Conservation (phyloP, 495 filamentous ascomycete species). For the Opeltia flavorubescens region DNA sequence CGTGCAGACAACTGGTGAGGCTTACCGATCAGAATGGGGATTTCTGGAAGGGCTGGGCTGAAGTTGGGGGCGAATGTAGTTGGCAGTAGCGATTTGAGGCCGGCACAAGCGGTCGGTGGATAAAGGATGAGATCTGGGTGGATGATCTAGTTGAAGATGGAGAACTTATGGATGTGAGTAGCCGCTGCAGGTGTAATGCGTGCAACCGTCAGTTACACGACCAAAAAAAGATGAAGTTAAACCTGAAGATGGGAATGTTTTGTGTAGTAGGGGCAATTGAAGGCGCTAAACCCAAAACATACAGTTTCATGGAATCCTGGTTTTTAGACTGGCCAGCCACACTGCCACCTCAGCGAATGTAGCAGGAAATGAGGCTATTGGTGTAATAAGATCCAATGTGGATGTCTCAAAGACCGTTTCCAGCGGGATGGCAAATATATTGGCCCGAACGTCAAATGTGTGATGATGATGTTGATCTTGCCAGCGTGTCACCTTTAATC, state of each 20-base stretch:
- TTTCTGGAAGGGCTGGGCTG: background rate
- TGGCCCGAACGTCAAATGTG: background rate
- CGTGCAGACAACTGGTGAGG: background rate
- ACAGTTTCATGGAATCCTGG: no score
- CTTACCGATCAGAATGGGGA: background rate
- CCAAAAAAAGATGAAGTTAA: background rate
- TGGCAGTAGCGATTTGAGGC: background rate
- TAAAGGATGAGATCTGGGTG: no score
- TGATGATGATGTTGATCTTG: background rate
- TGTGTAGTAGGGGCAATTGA: background rate
- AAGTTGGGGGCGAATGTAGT: background rate
- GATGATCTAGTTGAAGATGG: no score
- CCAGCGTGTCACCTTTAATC: background rate
- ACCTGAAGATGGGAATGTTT: background rate
- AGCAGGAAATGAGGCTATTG: no score
- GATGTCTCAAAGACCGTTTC: no score
- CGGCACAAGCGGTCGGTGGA: no score
- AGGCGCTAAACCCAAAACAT: no score
- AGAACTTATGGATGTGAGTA: no score
- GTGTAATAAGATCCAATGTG: no score
- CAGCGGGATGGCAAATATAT: background rate
- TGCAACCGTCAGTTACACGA: background rate
- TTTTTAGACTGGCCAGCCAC: no score
- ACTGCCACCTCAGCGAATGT: no score
- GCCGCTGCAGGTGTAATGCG: background rate